Conservation (phyloP, 2,329 filamentous ascomycete genomes). For the Microascus cirrosus region DNA sequence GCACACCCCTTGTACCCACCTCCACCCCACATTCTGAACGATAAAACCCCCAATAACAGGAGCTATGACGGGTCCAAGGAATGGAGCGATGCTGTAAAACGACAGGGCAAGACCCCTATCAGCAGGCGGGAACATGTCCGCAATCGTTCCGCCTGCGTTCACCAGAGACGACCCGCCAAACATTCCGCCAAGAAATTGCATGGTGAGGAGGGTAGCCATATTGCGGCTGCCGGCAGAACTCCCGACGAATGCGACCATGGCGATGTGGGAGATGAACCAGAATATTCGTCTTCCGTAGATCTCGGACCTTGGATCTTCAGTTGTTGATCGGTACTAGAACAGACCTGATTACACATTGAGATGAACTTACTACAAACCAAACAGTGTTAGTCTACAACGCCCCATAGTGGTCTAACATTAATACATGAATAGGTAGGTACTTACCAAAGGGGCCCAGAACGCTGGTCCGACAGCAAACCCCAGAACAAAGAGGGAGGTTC, state of each 20-base stretch:
- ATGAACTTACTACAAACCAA: too few relatives aligned
- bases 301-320: slow-evolving; percentile 22
- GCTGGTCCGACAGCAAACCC: slow-evolving; percentile 25
- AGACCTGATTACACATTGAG: too few relatives aligned
- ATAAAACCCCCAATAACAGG: slow-evolving; percentile 55
- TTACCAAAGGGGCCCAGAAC: slow-evolving; percentile 52
- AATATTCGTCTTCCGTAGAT: slow-evolving; percentile 39
- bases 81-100: slow-evolving; percentile 51
- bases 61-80: slow-evolving; percentile 46
- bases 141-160: slow-evolving; percentile 51
- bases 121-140: slow-evolving; percentile 46
- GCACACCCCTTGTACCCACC: slow-evolving; percentile 51
- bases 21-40: slow-evolving; percentile 47
- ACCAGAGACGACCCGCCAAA: slow-evolving; percentile 53
- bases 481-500: slow-evolving; percentile 51
- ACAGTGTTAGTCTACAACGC: too few relatives aligned
- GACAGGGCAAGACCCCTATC: slow-evolving; percentile 47
- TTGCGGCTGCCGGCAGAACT: slow-evolving; percentile 45
- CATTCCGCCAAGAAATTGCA: slow-evolving; percentile 56
- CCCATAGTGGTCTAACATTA: too few relatives aligned
- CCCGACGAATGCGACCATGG: slow-evolving; percentile 40
- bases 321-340: too few relatives aligned
- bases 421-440: too few relatives aligned
- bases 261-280: background rate
- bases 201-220: slow-evolving; percentile 49